Percentiles rank a stretch among this genome's conserved stretches.
Conservation (phyloP, 176 grass and related monocot genomes). For the Raddia distichophylla region DNA sequence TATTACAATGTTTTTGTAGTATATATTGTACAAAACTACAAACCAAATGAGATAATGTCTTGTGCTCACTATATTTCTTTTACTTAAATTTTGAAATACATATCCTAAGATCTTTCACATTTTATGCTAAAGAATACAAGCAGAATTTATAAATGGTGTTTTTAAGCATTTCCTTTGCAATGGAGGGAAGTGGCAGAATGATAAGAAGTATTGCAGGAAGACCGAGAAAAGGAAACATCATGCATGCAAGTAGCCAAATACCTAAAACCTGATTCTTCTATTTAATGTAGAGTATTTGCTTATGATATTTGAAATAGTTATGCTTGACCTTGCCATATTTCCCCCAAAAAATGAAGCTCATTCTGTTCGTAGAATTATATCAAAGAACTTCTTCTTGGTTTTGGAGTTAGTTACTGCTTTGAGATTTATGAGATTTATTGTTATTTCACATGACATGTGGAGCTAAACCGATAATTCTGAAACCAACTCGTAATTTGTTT, state of each 20-base stretch:
- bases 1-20: background rate
- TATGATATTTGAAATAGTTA: background rate
- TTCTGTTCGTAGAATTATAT: conserved; percentile 25
- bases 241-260: background rate
- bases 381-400: conserved; percentile 18
- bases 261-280: background rate
- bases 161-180: background rate
- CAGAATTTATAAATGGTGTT: background rate
- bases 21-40: conserved; percentile 23
- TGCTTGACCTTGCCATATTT: background rate
- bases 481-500: conserved; percentile 19
- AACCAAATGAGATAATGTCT: conserved; percentile 20
- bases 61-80: background rate
- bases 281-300: background rate
- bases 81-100: background rate
- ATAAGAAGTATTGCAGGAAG: background rate
- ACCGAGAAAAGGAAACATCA: background rate
- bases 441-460: conserved; percentile 1
- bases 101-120: background rate
- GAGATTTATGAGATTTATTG: conserved; percentile 3
- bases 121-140: background rate
- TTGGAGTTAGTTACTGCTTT: conserved; percentile 1
- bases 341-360: background rate
- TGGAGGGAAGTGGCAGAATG: background rate
- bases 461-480: background rate